phyloP scores from a whole-genome alignment of 495 filamentous ascomycete genomes.

The Extremus antarcticus region DNA sequence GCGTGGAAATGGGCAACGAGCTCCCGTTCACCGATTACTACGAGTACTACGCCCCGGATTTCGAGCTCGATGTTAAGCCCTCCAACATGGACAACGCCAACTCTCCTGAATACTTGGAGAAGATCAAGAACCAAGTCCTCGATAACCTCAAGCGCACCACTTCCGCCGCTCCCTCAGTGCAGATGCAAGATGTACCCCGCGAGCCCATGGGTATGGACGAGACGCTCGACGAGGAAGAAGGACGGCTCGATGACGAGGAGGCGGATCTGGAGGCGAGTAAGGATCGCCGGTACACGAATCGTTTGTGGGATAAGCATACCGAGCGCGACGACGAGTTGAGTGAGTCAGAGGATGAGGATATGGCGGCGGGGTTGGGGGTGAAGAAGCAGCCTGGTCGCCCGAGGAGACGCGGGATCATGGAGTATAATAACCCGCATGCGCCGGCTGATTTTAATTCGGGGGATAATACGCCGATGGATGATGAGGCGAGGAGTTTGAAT shows the following conservation, averaged over 20 bases:
- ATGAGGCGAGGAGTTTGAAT: slow-evolving; percentile 39
- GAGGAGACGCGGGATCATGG: slow-evolving; percentile 54
- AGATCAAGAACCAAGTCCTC: slow-evolving; percentile 84
- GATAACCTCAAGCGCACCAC: slow-evolving; percentile 86
- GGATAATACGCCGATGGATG: slow-evolving; percentile 42
- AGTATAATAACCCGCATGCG: slow-evolving; percentile 55
- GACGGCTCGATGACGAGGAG: slow-evolving; percentile 82
- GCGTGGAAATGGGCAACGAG: slow-evolving; percentile 61
- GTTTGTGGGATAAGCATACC: slow-evolving; percentile 69
- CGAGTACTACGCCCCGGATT: slow-evolving; percentile 97
- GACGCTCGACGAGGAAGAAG: slow-evolving; percentile 77
- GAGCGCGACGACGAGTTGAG: slow-evolving; percentile 22
- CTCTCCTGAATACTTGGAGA: slow-evolving; percentile 83
- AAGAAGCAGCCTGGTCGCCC: slow-evolving; percentile 47
- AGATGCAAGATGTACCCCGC: slow-evolving; percentile 89
- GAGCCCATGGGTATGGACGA: slow-evolving; percentile 61
- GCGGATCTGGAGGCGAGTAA: slow-evolving; percentile 42
- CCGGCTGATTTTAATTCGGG: slow-evolving; percentile 51
- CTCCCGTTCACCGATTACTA: slow-evolving; percentile 99
- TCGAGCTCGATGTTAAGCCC: slow-evolving; percentile 83
- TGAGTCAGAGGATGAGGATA: slow-evolving; percentile 79
- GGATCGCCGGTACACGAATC: slow-evolving; percentile 72
- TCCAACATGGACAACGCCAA: slow-evolving; percentile 99
- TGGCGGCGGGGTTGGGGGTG: slow-evolving; percentile 62
- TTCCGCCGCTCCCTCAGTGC: slow-evolving; percentile 72